phyloP scores from a whole-genome alignment of 371 early-diverging fungal species.

The Choanephora cucurbitarum region DNA sequence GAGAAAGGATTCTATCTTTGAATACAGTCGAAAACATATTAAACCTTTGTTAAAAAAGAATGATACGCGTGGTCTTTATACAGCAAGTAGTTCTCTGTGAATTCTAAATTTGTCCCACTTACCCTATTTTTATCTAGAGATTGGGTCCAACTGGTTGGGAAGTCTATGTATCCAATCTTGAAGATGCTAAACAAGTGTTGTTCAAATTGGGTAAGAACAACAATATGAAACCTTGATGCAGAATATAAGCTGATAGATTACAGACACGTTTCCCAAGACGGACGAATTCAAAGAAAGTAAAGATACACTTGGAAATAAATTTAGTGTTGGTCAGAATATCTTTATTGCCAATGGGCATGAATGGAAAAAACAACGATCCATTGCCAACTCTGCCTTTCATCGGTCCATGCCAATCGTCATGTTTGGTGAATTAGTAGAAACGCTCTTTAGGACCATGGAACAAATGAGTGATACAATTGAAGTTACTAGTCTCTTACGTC shows the following conservation, averaged over 20 bases:
- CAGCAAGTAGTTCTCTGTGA: too few species aligned
- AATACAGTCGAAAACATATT: neutral
- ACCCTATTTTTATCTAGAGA: neutral
- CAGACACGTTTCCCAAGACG: too few species aligned
- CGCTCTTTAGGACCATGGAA: slow-evolving; percentile 28
- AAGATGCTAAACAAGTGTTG: slow-evolving; percentile 9
- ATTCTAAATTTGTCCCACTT: neutral
- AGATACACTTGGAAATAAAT: too few species aligned
- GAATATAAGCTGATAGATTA: too few species aligned
- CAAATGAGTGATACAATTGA: slow-evolving; percentile 11
- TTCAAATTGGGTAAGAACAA: slow-evolving; percentile 10
- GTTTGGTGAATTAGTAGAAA: slow-evolving; percentile 29
- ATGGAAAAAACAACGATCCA: slow-evolving; percentile 8
- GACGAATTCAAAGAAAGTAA: too few species aligned
- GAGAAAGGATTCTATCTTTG: neutral
- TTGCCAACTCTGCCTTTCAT: slow-evolving; percentile 46
- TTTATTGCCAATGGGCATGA: neutral
- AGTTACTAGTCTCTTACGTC: slow-evolving; percentile 20
- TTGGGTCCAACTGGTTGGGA: slow-evolving; percentile 9
- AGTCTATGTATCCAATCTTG: slow-evolving; percentile 8
- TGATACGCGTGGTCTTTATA: neutral
- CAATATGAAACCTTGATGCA: too few species aligned
- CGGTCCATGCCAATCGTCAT: slow-evolving; percentile 36
- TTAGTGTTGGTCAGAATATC: neutral
- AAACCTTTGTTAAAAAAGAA: too few species aligned